Conservation (phyloP, 1,139 yeast genomes). For the Entelexis paramagnoliae region DNA sequence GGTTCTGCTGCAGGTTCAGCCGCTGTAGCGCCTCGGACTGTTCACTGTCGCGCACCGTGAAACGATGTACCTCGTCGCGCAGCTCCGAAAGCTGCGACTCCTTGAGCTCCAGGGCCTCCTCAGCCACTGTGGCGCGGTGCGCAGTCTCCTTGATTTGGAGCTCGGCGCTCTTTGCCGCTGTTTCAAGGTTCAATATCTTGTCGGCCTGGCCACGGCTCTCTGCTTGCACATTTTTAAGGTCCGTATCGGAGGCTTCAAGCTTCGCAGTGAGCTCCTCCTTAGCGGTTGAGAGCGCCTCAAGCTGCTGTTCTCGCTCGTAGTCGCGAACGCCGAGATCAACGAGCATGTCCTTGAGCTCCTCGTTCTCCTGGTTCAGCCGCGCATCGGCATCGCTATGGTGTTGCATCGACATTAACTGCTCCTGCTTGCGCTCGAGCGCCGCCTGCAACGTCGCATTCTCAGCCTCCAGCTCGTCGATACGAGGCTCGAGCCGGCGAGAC, state of each 20-base stretch:
- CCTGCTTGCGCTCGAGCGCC: not conserved
- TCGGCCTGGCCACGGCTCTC: not conserved
- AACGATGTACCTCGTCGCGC: not conserved
- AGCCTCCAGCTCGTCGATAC: not conserved
- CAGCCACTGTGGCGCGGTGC: not conserved
- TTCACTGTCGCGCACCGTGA: not conserved
- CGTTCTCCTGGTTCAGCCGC: not conserved
- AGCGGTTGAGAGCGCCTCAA: not conserved
- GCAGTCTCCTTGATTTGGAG: not conserved
- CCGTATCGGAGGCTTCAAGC: not conserved
- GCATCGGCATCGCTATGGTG: not conserved
- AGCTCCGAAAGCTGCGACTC: not conserved
- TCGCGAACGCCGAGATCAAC: not conserved
- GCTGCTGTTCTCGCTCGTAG: not conserved
- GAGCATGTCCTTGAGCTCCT: not conserved
- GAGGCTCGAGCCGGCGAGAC: not conserved
- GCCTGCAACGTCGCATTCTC: not conserved
- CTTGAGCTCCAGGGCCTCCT: conserved; percentile 1
- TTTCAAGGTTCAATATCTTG: not conserved
- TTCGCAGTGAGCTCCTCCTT: not conserved
- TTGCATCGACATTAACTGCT: not conserved
- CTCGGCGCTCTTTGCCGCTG: not conserved
- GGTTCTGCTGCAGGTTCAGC: not conserved
- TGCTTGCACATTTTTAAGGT: not conserved
- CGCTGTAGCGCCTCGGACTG: not conserved